Percentiles rank a stretch among this genome's conserved stretches.
Evolutionary conservation across 225 moss, liverwort and hornwort genomes (phyloP).

Genomic region (Physcomitrium patens): DNA sequence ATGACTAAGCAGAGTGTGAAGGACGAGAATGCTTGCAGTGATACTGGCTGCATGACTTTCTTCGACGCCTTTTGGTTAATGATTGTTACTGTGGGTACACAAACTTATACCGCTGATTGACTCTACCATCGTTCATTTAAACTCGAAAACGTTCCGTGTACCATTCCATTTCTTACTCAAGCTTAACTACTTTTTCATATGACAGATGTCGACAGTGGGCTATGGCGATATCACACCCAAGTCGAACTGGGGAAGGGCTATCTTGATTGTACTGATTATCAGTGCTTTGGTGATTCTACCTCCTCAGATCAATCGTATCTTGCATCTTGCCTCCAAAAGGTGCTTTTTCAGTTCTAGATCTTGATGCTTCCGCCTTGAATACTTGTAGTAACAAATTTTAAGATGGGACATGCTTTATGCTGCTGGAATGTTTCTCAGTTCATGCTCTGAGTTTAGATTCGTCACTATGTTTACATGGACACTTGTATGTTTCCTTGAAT

Average conservation of each 20-base stretch:
- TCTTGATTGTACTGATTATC: constrained; percentile 68
- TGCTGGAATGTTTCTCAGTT: not conserved
- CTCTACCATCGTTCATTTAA: not conserved
- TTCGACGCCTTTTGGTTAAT: constrained; percentile 86
- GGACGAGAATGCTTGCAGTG: constrained; percentile 46
- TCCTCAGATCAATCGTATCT: constrained; percentile 76
- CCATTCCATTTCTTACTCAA: constrained; percentile 2
- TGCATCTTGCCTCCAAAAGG: constrained; percentile 82
- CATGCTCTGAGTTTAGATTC: not conserved
- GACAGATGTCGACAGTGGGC: constrained; percentile 93
- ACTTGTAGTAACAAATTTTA: constrained; percentile 2
- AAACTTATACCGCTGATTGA: constrained; percentile 17
- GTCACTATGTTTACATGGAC: not conserved
- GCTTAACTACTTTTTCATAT: constrained; percentile 29
- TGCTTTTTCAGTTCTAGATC: constrained; percentile 24
- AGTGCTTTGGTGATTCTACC: constrained; percentile 74
- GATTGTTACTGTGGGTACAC: constrained; percentile 76
- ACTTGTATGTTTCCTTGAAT: not conserved
- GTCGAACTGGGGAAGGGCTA: constrained; percentile 69
- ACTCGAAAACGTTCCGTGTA: constrained; percentile 8
- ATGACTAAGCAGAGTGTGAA: constrained; percentile 49
- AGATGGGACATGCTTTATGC: not conserved
- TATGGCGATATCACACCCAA: constrained; percentile 85
- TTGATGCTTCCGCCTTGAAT: not conserved
- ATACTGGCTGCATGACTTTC: constrained; percentile 74